Evolutionary conservation across 192 early-diverging fungal genomes (phyloP), one percentile per base, ranked within the genome.

Genomic region (Coemansia sp.): DNA sequence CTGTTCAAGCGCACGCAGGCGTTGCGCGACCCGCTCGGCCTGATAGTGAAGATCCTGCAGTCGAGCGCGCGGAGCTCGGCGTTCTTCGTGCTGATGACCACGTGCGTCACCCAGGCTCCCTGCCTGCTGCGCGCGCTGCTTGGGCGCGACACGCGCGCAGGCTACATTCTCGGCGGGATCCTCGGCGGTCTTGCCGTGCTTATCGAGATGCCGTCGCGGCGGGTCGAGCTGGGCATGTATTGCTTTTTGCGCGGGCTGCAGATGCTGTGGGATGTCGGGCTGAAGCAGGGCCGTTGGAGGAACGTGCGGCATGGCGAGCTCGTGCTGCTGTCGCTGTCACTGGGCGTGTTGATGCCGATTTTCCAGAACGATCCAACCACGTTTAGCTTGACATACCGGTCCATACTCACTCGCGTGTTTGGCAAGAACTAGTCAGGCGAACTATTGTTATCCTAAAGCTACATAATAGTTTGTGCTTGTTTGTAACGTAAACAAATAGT

Each of bases 211-310:
- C 77, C 73, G 11, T 79, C 83, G 5, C 80, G 87, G 29, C 83
- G 83, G 34, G 53, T 84, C 62, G 93, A 95, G 58, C 71, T 95
- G 30, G 89, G 82, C 11, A 68, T 95, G 63, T 95, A 95, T 60
- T 89, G 86, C 57, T 62, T 91, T 23, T 82, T 91, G 35, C 82
- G 91, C 32, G 89, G 89, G 0, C 38, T 92, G 26, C 89, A 90
- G 60, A 76, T 80, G 6, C 59, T 75, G 6, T 92, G 89, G 89
- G 81, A 83, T 9, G 57, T 81, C 40, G 70, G 84, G 25, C 77
- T 80, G 19, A 56, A 81, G 46, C 69, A 65, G 31, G 82, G 84
- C 8, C 67, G 81, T 60, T 83, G 81, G 49, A 65, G 58, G 26
- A 80, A 85, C 43, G 70, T 89, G 14, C 79, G 76, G 17, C 70